These are phyloP conservation scores for Sporothrix luriei DNA, from an alignment of 2,329 filamentous ascomycete genomes.

Conservation along the genomic window DNA sequence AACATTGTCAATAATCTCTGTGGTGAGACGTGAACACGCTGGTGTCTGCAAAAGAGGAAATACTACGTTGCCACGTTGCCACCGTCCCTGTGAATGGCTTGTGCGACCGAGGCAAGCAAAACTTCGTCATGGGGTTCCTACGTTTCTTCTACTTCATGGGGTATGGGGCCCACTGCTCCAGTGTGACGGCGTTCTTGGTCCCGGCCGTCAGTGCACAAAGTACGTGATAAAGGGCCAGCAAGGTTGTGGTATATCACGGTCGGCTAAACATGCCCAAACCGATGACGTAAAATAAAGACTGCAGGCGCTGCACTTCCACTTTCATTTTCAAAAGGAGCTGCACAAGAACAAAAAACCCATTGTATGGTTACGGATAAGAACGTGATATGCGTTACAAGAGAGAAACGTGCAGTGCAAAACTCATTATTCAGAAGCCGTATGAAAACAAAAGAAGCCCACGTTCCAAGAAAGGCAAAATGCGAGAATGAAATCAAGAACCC, in stretches of 20 bases:
- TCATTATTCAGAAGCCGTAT: conserved; percentile 9
- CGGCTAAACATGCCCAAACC: not conserved
- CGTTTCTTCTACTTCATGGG: too few relatives aligned
- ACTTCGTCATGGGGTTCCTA: too few relatives aligned
- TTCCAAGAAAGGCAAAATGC: conserved; percentile 26
- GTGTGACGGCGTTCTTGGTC: too few relatives aligned
- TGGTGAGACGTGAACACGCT: too few relatives aligned
- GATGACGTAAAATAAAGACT: not conserved
- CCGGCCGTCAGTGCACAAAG: too few relatives aligned
- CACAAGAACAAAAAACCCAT: not conserved
- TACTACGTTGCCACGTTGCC: too few relatives aligned
- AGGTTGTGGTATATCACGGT: not conserved
- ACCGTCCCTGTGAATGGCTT: too few relatives aligned
- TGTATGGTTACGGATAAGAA: not conserved
- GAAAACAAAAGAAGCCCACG: conserved; percentile 29
- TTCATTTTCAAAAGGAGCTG: not conserved
- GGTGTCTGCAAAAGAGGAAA: too few relatives aligned
- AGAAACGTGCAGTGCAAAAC: conserved; percentile 14
- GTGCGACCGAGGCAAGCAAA: too few relatives aligned
- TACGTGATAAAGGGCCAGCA: not conserved
- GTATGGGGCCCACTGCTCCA: too few relatives aligned
- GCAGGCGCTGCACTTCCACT: not conserved
- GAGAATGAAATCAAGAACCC: not conserved
- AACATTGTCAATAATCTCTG: not conserved
- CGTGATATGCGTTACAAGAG: conserved; percentile 3